phyloP scores from a whole-genome alignment of 768 basidiomycete species.

The Rhodotorula graminis region DNA sequence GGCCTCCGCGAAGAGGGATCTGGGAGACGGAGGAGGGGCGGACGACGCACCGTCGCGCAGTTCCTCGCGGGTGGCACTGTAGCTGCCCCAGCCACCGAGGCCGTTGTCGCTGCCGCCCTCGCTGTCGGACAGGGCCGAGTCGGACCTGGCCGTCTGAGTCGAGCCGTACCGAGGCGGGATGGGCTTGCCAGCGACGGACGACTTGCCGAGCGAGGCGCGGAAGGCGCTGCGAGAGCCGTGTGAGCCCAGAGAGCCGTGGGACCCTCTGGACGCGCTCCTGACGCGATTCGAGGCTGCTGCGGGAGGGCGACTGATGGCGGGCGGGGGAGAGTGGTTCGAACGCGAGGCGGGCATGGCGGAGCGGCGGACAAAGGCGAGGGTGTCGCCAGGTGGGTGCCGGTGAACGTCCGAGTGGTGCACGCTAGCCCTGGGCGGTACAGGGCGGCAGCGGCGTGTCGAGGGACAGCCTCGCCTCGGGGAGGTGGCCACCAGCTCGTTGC shows the following conservation, averaged over 20 bases:
- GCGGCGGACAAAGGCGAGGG: neutral
- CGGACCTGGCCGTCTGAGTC: neutral
- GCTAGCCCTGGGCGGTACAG: neutral
- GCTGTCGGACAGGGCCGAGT: constrained; percentile 6
- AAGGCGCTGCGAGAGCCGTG: neutral
- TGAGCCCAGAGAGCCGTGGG: neutral
- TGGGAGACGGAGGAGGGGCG: neutral
- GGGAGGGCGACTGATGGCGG: neutral
- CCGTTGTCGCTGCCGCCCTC: constrained; percentile 8
- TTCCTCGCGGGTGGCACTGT: constrained; percentile 33
- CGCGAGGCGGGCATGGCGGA: neutral
- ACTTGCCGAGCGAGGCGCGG: neutral
- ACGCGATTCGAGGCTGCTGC: neutral
- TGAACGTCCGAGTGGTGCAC: too few relatives aligned
- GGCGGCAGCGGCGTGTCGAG: neutral
- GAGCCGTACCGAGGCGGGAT: constrained; percentile 3
- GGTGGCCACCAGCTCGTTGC: too few relatives aligned
- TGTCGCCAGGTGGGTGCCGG: too few relatives aligned
- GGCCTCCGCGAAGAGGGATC: neutral
- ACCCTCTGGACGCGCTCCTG: constrained; percentile 1
- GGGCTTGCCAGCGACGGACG: constrained; percentile 27
- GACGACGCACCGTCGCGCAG: constrained; percentile 31
- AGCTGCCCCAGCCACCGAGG: constrained; percentile 21
- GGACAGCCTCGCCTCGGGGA: too few relatives aligned
- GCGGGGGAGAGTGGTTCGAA: neutral